Percentiles rank a stretch among this genome's conserved stretches.
phyloP scores from a whole-genome alignment of 164 flowering plant species.

The Macadamia tetraphylla region DNA sequence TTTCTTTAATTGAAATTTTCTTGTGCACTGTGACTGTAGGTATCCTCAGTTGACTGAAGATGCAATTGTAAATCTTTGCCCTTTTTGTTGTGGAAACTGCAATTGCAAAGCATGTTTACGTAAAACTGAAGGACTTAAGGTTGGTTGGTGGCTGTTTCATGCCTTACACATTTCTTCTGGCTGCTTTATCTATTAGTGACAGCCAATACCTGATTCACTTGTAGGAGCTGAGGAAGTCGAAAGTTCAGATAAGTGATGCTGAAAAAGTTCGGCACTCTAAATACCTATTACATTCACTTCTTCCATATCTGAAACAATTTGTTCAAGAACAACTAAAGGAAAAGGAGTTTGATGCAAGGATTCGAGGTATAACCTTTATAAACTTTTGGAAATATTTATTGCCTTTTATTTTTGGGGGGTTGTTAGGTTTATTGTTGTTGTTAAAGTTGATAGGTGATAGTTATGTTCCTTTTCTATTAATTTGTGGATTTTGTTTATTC shows the following conservation, averaged over 20 bases:
- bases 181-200: background rate
- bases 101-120: conserved; percentile 59
- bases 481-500: too few species aligned
- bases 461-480: too few species aligned
- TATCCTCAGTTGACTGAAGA: conserved; percentile 15
- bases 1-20: background rate
- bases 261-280: conserved; percentile 21
- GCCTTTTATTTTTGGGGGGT: background rate
- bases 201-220: background rate
- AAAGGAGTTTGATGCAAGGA: conserved; percentile 40
- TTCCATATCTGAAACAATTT: conserved; percentile 39
- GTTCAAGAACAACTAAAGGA: conserved; percentile 37
- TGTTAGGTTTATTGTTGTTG: too few species aligned
- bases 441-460: too few species aligned
- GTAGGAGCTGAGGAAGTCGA: conserved; percentile 10
- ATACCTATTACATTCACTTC: conserved; percentile 32
- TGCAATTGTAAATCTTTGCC: conserved; percentile 14
- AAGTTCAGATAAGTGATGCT: conserved; percentile 9
- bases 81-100: conserved; percentile 21
- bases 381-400: background rate
- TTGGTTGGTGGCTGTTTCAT: conserved; percentile 10
- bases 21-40: conserved; percentile 8
- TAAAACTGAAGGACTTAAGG: conserved; percentile 13
- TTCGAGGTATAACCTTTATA: conserved; percentile 33
- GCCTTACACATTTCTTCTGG: background rate